Evolutionary conservation across 306 rosid genomes (phyloP).

Genomic region (Albizia julibrissin): DNA sequence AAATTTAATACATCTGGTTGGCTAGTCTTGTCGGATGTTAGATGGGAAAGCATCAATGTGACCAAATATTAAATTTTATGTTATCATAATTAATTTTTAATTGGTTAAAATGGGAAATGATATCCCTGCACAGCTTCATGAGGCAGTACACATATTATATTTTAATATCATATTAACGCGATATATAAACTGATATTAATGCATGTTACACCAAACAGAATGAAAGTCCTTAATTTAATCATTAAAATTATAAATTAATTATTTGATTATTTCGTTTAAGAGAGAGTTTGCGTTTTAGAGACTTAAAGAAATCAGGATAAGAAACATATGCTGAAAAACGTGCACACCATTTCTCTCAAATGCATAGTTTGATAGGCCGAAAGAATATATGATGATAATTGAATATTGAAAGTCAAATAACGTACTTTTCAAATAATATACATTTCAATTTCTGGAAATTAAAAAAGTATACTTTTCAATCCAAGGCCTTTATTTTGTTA

Average conservation of each 20-base stretch:
- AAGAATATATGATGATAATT: slow-evolving; percentile 8
- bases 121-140: not conserved
- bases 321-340: slow-evolving; percentile 49
- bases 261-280: not conserved
- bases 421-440: not conserved
- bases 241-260: not conserved
- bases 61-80: not conserved
- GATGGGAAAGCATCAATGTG: slow-evolving; percentile 29
- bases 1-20: slow-evolving; percentile 38
- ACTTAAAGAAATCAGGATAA: not conserved
- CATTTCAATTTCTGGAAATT: not conserved
- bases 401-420: slow-evolving; percentile 11
- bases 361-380: slow-evolving; percentile 2
- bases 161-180: not conserved
- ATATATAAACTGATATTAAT: not conserved
- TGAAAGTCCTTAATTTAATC: not conserved
- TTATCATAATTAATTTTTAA: not conserved
- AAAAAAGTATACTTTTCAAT: not conserved
- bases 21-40: slow-evolving; percentile 43
- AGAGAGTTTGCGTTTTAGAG: not conserved
- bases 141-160: not conserved
- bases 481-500: not conserved
- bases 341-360: slow-evolving; percentile 53
- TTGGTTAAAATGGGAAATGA: not conserved
- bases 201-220: not conserved